Percentiles rank a stretch among this genome's conserved stretches.
These are phyloP conservation scores for Suhomyces choctaworum DNA, from an alignment of 1,139 yeast species.

Conservation along the genomic window DNA sequence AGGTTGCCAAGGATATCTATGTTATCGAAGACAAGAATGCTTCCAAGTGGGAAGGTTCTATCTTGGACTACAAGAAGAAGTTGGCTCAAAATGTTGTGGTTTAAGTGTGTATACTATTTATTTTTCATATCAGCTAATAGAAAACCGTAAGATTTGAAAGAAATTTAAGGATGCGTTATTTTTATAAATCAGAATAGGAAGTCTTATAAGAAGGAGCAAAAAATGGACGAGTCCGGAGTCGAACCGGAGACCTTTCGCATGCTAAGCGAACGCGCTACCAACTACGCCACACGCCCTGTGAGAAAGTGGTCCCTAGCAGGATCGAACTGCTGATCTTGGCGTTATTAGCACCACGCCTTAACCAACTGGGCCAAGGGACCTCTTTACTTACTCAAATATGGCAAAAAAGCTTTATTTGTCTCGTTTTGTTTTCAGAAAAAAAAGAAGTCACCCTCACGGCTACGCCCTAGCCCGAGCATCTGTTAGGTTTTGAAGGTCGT, in stretches of 20 bases:
- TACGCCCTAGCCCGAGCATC: too few relatives aligned
- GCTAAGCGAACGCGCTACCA: slow-evolving; percentile 92
- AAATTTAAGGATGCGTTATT: not conserved
- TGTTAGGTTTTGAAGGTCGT: too few relatives aligned
- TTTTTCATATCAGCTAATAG: slow-evolving; percentile 6
- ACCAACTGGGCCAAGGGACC: slow-evolving; percentile 45
- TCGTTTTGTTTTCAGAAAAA: too few relatives aligned
- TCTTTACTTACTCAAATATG: too few relatives aligned
- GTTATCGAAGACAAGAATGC: slow-evolving; percentile 95
- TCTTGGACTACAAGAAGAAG: slow-evolving; percentile 88
- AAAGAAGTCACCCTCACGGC: too few relatives aligned
- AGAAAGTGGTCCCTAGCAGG: slow-evolving; percentile 32
- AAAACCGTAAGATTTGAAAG: slow-evolving; percentile 1
- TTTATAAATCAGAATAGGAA: not conserved
- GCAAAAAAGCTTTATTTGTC: too few relatives aligned
- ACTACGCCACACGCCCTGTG: slow-evolving; percentile 83
- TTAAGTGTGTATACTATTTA: slow-evolving; percentile 28
- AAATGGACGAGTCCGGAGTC: slow-evolving; percentile 82
- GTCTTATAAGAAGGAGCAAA: not conserved
- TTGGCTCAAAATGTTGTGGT: slow-evolving; percentile 85
- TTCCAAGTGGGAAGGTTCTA: slow-evolving; percentile 92
- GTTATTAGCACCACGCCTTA: slow-evolving; percentile 45
- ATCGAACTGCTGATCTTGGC: slow-evolving; percentile 44
- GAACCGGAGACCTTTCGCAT: slow-evolving; percentile 88
- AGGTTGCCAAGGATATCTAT: slow-evolving; percentile 94